Evolutionary conservation across 2,329 filamentous ascomycete genomes (phyloP), one percentile per base, ranked within the genome.

Genomic region (Beauveria pseudobassiana): DNA sequence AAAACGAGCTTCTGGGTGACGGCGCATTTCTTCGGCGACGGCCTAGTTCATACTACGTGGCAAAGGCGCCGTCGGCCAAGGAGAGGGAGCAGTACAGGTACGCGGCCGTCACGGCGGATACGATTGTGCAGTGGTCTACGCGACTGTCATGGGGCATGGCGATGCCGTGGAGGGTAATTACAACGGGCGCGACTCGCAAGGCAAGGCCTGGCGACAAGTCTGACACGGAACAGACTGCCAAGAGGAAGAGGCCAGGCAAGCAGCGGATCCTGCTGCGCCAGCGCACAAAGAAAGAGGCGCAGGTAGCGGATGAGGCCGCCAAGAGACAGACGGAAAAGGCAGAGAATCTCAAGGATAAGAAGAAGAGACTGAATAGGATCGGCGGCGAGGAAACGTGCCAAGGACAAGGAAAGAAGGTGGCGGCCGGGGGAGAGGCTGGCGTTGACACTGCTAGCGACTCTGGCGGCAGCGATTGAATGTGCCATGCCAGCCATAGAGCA

Each of bases 351-450:
- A 78, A 76, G 66, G 82, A 86, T 61, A 87, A 86, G 75, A 81
- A 81, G 73, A 80, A 81, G 69, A 73, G 80, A 64, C 71, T 81
- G 59, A 84, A 84, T 73, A 74, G 45, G 68, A 77, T 63, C n/a
- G n/a, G n/a, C n/a, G n/a, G n/a, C n/a, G 75, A 71, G 69, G 81
- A 83, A 67, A 77, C 81, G 65, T 74, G 66, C 83, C 45, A 76
- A 73, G 66, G 81, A 83, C 62, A 85, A 85, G 77, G 85, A 85
- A 85, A 85, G 73, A 86, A 84, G 67, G 65, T 72, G 68, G 69
- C 46, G 28, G 48, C 30, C 8, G 62, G 57, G 30, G 67, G 65
- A 22, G 65, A 60, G 10, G 60, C 59, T 6, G 64, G 16, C 14
- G 64, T 56, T 20, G 68, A 67, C 42, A 71, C 61, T 4, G 34